phyloP scores from a whole-genome alignment of 2,329 filamentous ascomycete species.

The Myotisia sp. region DNA sequence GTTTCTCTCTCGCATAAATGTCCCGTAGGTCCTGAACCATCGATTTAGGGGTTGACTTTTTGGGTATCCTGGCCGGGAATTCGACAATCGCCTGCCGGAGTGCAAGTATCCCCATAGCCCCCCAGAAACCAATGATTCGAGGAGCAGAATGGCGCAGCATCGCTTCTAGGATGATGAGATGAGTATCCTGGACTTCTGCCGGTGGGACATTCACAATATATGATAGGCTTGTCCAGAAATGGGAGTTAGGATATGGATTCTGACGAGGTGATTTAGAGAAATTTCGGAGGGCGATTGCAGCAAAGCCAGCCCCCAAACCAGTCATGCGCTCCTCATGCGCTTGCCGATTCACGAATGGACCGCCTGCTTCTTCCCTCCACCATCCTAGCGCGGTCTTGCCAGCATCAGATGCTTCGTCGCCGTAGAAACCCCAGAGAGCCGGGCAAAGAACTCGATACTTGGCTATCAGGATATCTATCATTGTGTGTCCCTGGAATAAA shows the following conservation, averaged over 20 bases:
- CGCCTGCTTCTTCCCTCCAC: conserved; percentile 42
- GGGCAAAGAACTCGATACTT: conserved; percentile 74
- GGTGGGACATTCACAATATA: conserved; percentile 62
- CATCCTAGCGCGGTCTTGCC: conserved; percentile 60
- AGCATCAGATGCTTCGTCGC: conserved; percentile 55
- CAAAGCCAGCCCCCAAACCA: conserved; percentile 70
- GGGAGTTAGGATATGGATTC: conserved; percentile 61
- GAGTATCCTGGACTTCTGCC: conserved; percentile 54
- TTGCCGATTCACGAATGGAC: conserved; percentile 51
- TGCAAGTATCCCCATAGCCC: conserved; percentile 57
- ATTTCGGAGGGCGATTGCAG: conserved; percentile 67
- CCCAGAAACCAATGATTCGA: conserved; percentile 69
- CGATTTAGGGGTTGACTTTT: conserved; percentile 24
- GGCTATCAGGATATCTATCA: conserved; percentile 74
- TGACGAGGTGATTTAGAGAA: conserved; percentile 54
- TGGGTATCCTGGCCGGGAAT: conserved; percentile 41
- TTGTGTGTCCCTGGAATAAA: conserved; percentile 49
- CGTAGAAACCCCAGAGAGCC: conserved; percentile 69
- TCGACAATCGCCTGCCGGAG: conserved; percentile 59
- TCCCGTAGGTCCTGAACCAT: conserved; percentile 27
- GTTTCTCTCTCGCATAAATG: conserved; percentile 24
- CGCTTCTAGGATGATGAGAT: conserved; percentile 54
- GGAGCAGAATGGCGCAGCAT: conserved; percentile 61
- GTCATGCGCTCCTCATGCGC: conserved; percentile 71
- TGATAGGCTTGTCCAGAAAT: conserved; percentile 73